Conservation (phyloP, 352 stramenopile species). For the Globisporangium parvum region DNA sequence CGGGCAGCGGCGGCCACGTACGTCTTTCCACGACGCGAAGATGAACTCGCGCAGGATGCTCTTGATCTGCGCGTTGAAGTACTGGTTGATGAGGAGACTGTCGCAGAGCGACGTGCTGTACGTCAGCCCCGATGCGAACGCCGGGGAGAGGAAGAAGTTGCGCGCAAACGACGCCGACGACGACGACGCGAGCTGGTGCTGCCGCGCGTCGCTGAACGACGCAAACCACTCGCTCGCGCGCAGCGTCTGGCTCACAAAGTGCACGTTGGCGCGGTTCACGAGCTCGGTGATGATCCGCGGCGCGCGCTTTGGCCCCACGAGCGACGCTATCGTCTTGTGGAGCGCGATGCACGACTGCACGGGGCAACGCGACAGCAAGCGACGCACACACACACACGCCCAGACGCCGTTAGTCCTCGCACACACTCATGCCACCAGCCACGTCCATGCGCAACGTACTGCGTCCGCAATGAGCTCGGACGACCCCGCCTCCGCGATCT, state of each 20-base stretch:
- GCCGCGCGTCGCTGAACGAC: conserved; percentile 13
- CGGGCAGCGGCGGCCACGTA: too few species aligned
- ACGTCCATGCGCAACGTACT: conserved; percentile 17
- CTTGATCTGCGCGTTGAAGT: conserved; percentile 85
- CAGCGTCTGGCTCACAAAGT: conserved; percentile 81
- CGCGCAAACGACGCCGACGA: conserved; percentile 56
- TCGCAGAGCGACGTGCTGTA: conserved; percentile 85
- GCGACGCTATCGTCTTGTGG: conserved; percentile 73
- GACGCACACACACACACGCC: conserved; percentile 8
- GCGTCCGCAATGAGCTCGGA: conserved; percentile 74
- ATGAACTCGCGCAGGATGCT: conserved; percentile 85
- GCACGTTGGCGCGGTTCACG: conserved; percentile 72
- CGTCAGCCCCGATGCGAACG: conserved; percentile 76
- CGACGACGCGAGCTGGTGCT: conserved; percentile 32
- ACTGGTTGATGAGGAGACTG: conserved; percentile 86
- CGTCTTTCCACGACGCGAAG: conserved; percentile 70
- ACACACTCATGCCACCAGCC: neutral
- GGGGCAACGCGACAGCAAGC: conserved; percentile 2
- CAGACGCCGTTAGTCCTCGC: neutral
- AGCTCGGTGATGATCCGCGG: conserved; percentile 75
- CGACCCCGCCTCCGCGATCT: conserved; percentile 44
- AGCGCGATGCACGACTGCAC: conserved; percentile 61
- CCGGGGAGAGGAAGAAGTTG: conserved; percentile 76
- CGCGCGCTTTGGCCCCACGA: conserved; percentile 50
- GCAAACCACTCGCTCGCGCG: conserved; percentile 63